Evolutionary conservation across 352 stramenopile species (phyloP).

Genomic region (Globisporangium megalacanthum): DNA sequence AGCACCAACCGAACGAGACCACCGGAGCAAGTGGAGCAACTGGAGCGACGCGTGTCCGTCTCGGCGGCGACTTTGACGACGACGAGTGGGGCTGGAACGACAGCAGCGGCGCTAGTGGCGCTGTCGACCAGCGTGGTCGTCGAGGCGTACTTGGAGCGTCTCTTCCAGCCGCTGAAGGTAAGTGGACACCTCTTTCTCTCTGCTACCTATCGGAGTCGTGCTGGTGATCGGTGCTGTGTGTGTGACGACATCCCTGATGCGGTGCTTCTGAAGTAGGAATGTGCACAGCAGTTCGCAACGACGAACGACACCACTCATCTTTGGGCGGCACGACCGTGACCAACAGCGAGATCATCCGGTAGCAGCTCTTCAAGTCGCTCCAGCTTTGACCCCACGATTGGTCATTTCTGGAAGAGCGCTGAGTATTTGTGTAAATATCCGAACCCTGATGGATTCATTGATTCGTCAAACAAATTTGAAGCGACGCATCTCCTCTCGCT

Average conservation of each 20-base stretch:
- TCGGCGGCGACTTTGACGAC: conserved; percentile 14
- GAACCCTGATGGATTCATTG: too few species aligned
- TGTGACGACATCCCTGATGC: background rate
- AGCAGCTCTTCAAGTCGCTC: conserved; percentile 40
- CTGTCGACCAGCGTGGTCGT: conserved; percentile 12
- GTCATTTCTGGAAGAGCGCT: too few species aligned
- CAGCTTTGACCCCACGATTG: conserved; percentile 1
- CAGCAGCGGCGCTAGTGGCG: background rate
- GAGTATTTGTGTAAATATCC: too few species aligned
- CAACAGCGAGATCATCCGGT: conserved; percentile 54
- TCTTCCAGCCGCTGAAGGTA: conserved; percentile 50
- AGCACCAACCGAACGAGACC: background rate
- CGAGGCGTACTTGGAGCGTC: conserved; percentile 32
- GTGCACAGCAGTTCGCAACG: conserved; percentile 47
- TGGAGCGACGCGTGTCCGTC: background rate
- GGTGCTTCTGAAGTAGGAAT: conserved; percentile 35
- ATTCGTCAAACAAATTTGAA: too few species aligned
- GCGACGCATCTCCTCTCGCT: too few species aligned
- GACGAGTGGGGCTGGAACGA: conserved; percentile 74
- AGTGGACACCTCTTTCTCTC: conserved; percentile 1
- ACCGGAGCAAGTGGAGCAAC: background rate
- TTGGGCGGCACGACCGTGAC: conserved; percentile 70
- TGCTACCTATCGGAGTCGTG: background rate
- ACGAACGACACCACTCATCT: conserved; percentile 36
- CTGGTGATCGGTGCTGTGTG: background rate